Evolutionary conservation across 768 basidiomycete genomes (phyloP), one percentile per base, ranked within the genome.

Genomic region (Porpolomopsis calyptriformis): DNA sequence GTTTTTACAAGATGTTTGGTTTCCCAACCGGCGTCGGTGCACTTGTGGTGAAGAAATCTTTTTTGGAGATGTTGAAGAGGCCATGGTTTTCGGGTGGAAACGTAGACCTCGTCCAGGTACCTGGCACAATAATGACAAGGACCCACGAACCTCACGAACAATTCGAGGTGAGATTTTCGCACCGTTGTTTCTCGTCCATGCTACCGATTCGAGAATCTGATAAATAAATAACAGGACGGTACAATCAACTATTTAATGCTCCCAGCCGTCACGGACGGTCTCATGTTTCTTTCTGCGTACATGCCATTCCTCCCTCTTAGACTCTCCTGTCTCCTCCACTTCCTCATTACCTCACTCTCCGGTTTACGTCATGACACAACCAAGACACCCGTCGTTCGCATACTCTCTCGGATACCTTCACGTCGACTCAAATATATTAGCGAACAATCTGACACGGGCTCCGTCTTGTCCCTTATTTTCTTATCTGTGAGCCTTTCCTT

Each of bases 1-100:
- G 82, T 36, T 88, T 90, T 55, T 91, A 91, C 64, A 91, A 91
- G 54, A 88, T 90, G 82, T 86, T 88, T 52, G 87, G 87, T 26
- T 90, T 80, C 53, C 87, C 87, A 9, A 89, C 86, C 0, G 87
- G 87, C 6, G 76, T 89, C 35, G 87, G 88, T 27, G 85, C 85
- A 10, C 68, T 91, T 4, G 60, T 91, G 23, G 80, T 83, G 36
- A 83, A 79, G 58, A 78, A 80, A 55, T 72, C 74, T 7, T 85
- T 87, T 53, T 61, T 87, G 42, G 60, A 60, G 4, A 64, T 65
- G 40, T 66, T 86, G 33, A 68, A 76, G 45, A 74, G 85, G 6
- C 85, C 85, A 0, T 91, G 87, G 87, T 89, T 89, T 58, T 77
- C 85, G 2, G 87, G 87, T 24, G 86, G 86, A 2, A 85, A 78